These are phyloP conservation scores for Lipomyces lipofer DNA, from an alignment of 805 yeast genomes.

Conservation along the genomic window DNA sequence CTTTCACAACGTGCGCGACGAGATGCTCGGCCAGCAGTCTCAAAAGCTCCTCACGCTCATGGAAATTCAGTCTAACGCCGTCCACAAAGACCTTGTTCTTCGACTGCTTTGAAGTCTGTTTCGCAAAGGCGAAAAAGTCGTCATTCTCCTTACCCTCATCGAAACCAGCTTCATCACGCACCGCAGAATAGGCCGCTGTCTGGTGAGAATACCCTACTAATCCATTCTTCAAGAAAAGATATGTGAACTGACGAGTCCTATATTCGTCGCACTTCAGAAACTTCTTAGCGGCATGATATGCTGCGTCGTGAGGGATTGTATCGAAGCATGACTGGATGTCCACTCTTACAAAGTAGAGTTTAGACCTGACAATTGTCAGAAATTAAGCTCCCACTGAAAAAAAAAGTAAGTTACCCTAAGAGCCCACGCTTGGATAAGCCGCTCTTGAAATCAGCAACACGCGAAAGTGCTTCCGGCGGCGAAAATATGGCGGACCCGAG, in stretches of 20 bases:
- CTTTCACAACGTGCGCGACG: constrained; percentile 44
- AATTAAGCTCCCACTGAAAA: too few species aligned
- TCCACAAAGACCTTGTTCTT: constrained; percentile 26
- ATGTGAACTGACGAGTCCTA: constrained; percentile 7
- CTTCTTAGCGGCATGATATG: constrained; percentile 15
- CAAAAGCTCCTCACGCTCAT: constrained; percentile 48
- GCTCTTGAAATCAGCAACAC: too few species aligned
- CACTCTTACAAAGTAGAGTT: constrained; percentile 59
- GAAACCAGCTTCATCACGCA: not conserved
- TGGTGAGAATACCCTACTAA: not conserved
- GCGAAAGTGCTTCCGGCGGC: not conserved
- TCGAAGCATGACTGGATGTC: constrained; percentile 82
- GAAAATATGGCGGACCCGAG: constrained; percentile 22
- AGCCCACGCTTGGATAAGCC: too few species aligned
- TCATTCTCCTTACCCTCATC: not conserved
- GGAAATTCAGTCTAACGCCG: constrained; percentile 42
- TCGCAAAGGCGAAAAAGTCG: constrained; percentile 9
- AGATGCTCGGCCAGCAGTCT: constrained; percentile 55
- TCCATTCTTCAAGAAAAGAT: constrained; percentile 1
- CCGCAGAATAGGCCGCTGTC: not conserved
- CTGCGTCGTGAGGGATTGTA: constrained; percentile 44
- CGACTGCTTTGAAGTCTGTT: not conserved
- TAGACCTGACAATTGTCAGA: constrained; percentile 35
- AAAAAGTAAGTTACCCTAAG: too few species aligned
- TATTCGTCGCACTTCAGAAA: constrained; percentile 24